Base-by-base conservation (phyloP, 352 stramenopile species). In the Phytopythium litorale region DNA sequence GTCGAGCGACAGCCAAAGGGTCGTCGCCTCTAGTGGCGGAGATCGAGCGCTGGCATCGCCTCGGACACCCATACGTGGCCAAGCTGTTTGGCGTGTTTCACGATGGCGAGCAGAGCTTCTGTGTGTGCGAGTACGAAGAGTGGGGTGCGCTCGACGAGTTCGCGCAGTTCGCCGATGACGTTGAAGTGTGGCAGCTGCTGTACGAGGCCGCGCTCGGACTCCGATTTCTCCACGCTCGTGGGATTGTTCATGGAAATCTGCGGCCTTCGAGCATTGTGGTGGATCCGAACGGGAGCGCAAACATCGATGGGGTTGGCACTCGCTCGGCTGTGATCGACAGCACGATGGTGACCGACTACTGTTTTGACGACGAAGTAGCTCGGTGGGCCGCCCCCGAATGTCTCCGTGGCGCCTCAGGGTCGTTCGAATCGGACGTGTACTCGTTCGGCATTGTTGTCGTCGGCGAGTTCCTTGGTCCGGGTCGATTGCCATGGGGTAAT, bases 331-430 rank as follows among this genome's bases (percentile, higher is more conserved):
- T 67, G 13, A 1, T 30, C 56, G 18, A 60, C 32, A 33, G 12
- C 15, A 21, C 58, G 4, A 54, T 23, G 28, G 25, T 45, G n/a
- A 23, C 48, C 7, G n/a, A 63, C 43, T 25, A 25, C 18, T 25
- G 46, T 3, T 30, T 52, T 16, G 56, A 62, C 16, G 33, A 23
- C 9, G 64, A 68, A 23, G 49, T 51, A 0, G 33, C 71, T 18
- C 64, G 68, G 1, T 79, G 68, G 71, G 50, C 58, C 9, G 69
- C 72, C 8, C 72, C 72, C 0, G 72, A 77, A 48, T 80, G 72
- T 46, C 52, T 75, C 0, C 52, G 7, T 62, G 42, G 23, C 37
- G 18, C 30, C 30, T 58, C 25, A 21, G 56, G 63, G 0, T 75
- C 64, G 12, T 67, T 65, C 18, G 60, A 68, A 11, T 76, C 70